phyloP scores from a whole-genome alignment of 2,329 filamentous ascomycete species.

The Alternaria sp. region DNA sequence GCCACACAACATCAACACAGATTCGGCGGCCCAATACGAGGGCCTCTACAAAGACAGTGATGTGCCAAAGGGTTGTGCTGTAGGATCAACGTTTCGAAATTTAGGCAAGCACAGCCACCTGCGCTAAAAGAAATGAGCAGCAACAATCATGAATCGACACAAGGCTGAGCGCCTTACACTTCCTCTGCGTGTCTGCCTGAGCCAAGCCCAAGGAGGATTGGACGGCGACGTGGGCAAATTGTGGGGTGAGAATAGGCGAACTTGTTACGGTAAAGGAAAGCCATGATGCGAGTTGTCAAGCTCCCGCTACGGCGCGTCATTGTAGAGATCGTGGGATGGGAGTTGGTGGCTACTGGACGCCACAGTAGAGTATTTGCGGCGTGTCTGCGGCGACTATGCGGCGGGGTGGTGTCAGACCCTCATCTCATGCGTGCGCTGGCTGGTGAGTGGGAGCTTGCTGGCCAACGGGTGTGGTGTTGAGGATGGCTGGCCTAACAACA shows the following conservation, averaged over 20 bases:
- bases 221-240: conserved; percentile 15
- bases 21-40: not conserved
- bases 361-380: conserved; percentile 7
- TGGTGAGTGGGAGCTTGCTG: conserved; percentile 11
- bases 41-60: conserved; percentile 3
- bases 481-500: conserved; percentile 10
- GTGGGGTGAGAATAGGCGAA: conserved; percentile 16
- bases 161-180: conserved; percentile 27
- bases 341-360: not conserved
- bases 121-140: conserved; percentile 37
- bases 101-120: conserved; percentile 37
- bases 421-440: conserved; percentile 10
- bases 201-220: conserved; percentile 20
- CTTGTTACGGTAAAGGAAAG: conserved; percentile 21
- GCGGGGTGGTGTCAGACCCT: conserved; percentile 4
- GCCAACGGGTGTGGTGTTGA: conserved; percentile 24
- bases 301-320: conserved; percentile 7
- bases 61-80: conserved; percentile 14
- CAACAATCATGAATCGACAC: conserved; percentile 18
- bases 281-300: conserved; percentile 10
- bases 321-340: conserved; percentile 2
- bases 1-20: not conserved
- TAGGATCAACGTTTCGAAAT: conserved; percentile 12
- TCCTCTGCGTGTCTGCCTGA: conserved; percentile 27
- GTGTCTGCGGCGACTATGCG: conserved; percentile 1